These are phyloP conservation scores for Simplicillium sp. DNA, from an alignment of 2,329 filamentous ascomycete genomes.

Conservation along the genomic window DNA sequence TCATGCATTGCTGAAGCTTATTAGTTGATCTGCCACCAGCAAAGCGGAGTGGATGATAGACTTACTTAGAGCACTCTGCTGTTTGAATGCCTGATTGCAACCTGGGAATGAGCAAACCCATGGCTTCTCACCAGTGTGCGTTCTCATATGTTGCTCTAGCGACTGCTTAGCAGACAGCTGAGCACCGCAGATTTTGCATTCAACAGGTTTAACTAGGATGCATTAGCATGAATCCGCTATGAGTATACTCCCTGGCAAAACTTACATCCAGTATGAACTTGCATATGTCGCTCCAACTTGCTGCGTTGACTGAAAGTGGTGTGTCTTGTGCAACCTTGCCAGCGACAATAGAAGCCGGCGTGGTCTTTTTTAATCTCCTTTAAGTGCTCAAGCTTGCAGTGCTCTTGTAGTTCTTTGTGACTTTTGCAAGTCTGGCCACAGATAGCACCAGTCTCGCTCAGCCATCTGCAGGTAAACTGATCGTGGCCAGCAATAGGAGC, in stretches of 20 bases:
- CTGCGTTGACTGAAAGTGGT: conserved; percentile 48
- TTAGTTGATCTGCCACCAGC: conserved; percentile 2
- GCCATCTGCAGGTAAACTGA: conserved; percentile 24
- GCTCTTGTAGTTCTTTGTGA: conserved; percentile 42
- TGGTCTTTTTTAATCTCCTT: conserved; percentile 31
- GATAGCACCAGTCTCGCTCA: conserved; percentile 11
- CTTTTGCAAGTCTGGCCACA: conserved; percentile 28
- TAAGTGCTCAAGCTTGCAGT: conserved; percentile 43
- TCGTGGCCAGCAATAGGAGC: conserved; percentile 10
- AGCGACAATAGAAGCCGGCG: conserved; percentile 43
- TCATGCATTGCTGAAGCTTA: conserved; percentile 50
- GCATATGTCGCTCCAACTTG: conserved; percentile 56
- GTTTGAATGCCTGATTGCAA: conserved; percentile 52
- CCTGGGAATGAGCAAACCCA: conserved; percentile 42
- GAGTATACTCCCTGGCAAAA: too few species aligned
- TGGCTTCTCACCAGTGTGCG: conserved; percentile 56
- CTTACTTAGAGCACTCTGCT: conserved; percentile 58
- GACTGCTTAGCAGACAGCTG: conserved; percentile 59
- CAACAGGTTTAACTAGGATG: conserved; percentile 45
- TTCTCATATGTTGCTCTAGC: conserved; percentile 56
- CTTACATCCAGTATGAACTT: conserved; percentile 56
- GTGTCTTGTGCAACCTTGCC: conserved; percentile 45
- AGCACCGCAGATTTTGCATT: conserved; percentile 44
- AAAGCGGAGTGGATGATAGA: conserved; percentile 5
- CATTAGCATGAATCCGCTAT: too few species aligned